Percentiles rank a stretch among this genome's conserved stretches.
Evolutionary conservation across 78 protist species (phyloP).

Genomic region (Dictyostelium discoideum): DNA sequence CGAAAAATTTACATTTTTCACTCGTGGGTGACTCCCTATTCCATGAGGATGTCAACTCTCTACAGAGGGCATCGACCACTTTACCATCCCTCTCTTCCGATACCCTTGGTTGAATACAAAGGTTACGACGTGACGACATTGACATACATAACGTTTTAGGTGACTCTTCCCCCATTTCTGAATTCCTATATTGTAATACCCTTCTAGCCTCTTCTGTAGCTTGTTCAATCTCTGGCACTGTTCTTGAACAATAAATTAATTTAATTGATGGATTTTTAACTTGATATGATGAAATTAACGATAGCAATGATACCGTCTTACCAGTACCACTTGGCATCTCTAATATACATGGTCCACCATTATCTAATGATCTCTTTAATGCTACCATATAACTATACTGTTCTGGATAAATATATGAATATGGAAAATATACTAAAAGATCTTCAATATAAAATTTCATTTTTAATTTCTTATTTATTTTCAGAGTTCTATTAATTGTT

Average conservation of each 20-base stretch:
- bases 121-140: conserved; percentile 90
- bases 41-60: conserved; percentile 88
- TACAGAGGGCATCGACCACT: conserved; percentile 87
- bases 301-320: conserved; percentile 97
- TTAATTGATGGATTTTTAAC: conserved; percentile 66
- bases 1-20: conserved; percentile 80
- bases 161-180: conserved; percentile 61
- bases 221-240: conserved; percentile 97
- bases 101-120: conserved; percentile 92
- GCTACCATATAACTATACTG: conserved; percentile 97
- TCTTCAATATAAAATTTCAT: conserved; percentile 93
- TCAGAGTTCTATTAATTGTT: not conserved
- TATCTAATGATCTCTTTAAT: conserved; percentile 93
- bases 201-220: conserved; percentile 90
- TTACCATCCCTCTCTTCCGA: conserved; percentile 55
- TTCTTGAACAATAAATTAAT: conserved; percentile 97
- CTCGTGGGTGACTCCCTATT: conserved; percentile 54
- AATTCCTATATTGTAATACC: conserved; percentile 68
- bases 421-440: conserved; percentile 96
- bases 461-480: not conserved
- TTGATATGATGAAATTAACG: conserved; percentile 92
- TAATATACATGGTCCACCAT: conserved; percentile 90
- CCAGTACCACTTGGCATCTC: conserved; percentile 99
- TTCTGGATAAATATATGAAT: conserved; percentile 97
- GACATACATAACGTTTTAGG: conserved; percentile 88